Evolutionary conservation across 805 yeast species (phyloP), one percentile per base, ranked within the genome.

Genomic region (Wickerhamomyces canadensis): DNA sequence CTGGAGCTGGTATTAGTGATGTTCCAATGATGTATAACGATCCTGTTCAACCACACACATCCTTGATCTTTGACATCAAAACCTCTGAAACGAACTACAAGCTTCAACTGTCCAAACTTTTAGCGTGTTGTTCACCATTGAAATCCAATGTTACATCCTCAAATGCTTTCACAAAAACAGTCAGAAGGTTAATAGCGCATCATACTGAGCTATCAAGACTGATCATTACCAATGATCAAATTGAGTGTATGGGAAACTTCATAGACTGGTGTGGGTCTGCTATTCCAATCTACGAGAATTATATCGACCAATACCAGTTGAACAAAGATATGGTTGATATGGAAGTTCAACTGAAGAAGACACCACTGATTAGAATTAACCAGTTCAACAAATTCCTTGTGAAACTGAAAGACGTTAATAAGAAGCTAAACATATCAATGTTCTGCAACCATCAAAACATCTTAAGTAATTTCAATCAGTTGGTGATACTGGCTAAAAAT

Each of bases 401-500:
- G 1, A 23, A 18, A 7, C 27, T 44, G 11, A 14, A n/a, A 5
- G 37, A 27, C 1, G 15, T 34, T 6, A 31, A 26, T 27, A 15
- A 25, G 7, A 14, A 19, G 6, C 4, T 22, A 8, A 21, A 25
- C 11, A 19, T 30, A 4, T 34, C 19, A 8, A 26, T 35, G 13
- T 3, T 13, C 13, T 16, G 31, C 4, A 33, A n/a, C n/a, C n/a
- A 31, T 19, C 14, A n/a, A 10, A 14, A 14, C 8, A 25, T 31
- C 4, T 10, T 28, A 12, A 18, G 32, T 6, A 13, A 18, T 4
- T 19, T 35, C 14, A n/a, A 19, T 9, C 21, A 19, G 15, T 18
- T 39, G 13, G 27, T 39, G n/a, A 15, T 17, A 1, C 4, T 32
- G 4, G 57, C 56, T 9, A 45, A 42, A 21, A 46, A 51, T 31